Base-by-base conservation (phyloP, 1,139 yeast genomes). In the Yamadazyma mexicana region DNA sequence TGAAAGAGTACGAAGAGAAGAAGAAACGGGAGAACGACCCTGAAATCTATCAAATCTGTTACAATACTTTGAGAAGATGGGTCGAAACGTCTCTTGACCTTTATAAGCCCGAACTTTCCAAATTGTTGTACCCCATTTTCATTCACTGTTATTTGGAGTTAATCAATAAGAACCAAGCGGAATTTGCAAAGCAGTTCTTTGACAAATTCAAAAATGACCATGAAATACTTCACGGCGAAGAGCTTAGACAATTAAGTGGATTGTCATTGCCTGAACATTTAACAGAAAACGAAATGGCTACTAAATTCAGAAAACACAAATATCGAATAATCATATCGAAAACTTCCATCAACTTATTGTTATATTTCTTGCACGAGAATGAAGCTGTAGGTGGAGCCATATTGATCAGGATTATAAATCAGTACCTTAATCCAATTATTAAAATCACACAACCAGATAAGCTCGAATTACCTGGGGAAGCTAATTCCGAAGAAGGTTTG, bases 371-470 rank as follows among this genome's bases (percentile, higher is more conserved):
- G 42, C 95, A 88, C 58, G 98, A 92, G 56, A 87, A 88, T 56
- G 98, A 89, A 62, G 86, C 87, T 7, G 83, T 83, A 39, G 98
- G 98, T 28, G 98, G 98, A 3, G 85, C 94, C 3, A 77, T 91
- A 34, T 72, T 91, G 40, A 87, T 92, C 40, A 73, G 96, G 49
- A 76, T 89, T 39, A 82, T 94, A 47, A 92, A 92, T 64, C 92
- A 89, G 62, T 82, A 88, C 58, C 73, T 94, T 50, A 83, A 87
- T 44, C 85, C 95, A 9, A 75, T 80, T 15, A 73, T 78, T 15
- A 72, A 78, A 7, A 70, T 77, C 32, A 66, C 72, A 7, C 59
- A 67, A 46, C 75, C 76, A 4, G 77, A 70, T 47, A 70, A 52
- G 66, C 71, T 59, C 49, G 75, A 57, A 51, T 72, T 52, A 31